These are phyloP conservation scores for Coemansia sp. DNA, from an alignment of 192 early-diverging fungal genomes.

Conservation along the genomic window DNA sequence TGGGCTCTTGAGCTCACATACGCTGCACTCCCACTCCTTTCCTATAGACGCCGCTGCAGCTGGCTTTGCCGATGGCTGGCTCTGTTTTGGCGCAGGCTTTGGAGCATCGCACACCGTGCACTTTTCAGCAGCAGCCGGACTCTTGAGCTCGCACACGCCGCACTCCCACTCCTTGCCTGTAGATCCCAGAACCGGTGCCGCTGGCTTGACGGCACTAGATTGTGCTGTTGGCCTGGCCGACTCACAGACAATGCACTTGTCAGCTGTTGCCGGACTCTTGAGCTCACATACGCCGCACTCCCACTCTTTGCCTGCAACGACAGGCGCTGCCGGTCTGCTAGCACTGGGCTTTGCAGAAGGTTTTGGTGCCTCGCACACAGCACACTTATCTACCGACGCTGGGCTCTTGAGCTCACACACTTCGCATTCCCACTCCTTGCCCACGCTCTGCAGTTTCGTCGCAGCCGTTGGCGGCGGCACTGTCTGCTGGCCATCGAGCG, in stretches of 20 bases:
- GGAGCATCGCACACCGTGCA: conserved; percentile 29
- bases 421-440: conserved; percentile 14
- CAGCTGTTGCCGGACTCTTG: not conserved
- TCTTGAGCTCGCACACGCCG: conserved; percentile 15
- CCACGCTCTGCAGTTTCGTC: not conserved
- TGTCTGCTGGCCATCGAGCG: not conserved
- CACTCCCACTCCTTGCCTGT: conserved; percentile 29
- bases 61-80: not conserved
- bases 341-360: not conserved
- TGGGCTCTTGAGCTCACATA: conserved; percentile 26
- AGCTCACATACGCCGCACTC: conserved; percentile 17
- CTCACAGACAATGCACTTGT: conserved; percentile 8
- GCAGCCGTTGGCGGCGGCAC: not conserved
- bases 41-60: not conserved
- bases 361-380: conserved; percentile 27
- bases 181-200: not conserved
- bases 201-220: not conserved
- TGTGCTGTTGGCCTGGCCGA: not conserved
- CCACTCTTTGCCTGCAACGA: conserved; percentile 14
- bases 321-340: conserved; percentile 1
- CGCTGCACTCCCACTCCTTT: not conserved
- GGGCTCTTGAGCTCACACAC: conserved; percentile 26
- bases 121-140: conserved; percentile 9
- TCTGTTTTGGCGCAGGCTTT: conserved; percentile 11
- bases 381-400: conserved; percentile 9